Conservation (phyloP, 1,139 yeast species). For the Protomyces lactucae-debilis region DNA sequence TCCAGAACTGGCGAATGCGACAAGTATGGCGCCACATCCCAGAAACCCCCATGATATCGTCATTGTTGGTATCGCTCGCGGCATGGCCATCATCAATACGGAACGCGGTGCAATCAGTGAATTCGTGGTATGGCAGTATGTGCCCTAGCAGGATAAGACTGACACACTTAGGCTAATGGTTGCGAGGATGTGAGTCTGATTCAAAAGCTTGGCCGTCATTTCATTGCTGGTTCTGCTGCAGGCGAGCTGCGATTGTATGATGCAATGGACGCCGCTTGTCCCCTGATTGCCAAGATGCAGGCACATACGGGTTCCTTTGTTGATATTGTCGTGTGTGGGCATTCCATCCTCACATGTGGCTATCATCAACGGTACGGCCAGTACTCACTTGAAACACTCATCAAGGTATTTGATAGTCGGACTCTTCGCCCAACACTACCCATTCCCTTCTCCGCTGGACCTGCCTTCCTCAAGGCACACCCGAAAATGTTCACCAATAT, state of each 20-base stretch:
- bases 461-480: slow-evolving; percentile 75
- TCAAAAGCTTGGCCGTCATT: slow-evolving; percentile 59
- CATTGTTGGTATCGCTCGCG: slow-evolving; percentile 48
- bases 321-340: slow-evolving; percentile 72
- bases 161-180: slow-evolving; percentile 35
- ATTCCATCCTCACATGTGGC: slow-evolving; percentile 78
- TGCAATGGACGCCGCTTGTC: slow-evolving; percentile 9
- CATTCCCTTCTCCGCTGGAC: slow-evolving; percentile 84
- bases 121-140: slow-evolving; percentile 20
- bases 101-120: slow-evolving; percentile 47
- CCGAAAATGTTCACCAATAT: slow-evolving; percentile 80
- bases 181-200: slow-evolving; percentile 45
- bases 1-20: slow-evolving; percentile 36
- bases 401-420: slow-evolving; percentile 74
- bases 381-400: slow-evolving; percentile 64
- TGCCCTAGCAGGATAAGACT: slow-evolving; percentile 21
- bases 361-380: slow-evolving; percentile 28
- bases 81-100: slow-evolving; percentile 57
- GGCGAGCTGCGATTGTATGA: slow-evolving; percentile 39
- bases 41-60: slow-evolving; percentile 44
- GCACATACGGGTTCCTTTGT: slow-evolving; percentile 75
- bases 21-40: slow-evolving; percentile 37
- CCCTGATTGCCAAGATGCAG: slow-evolving; percentile 53
- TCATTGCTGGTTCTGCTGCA: slow-evolving; percentile 71
- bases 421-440: slow-evolving; percentile 72